Percentiles rank a stretch among this genome's conserved stretches.
Evolutionary conservation across 1,139 yeast species (phyloP).

Genomic region (Geotrichum europaeum): DNA sequence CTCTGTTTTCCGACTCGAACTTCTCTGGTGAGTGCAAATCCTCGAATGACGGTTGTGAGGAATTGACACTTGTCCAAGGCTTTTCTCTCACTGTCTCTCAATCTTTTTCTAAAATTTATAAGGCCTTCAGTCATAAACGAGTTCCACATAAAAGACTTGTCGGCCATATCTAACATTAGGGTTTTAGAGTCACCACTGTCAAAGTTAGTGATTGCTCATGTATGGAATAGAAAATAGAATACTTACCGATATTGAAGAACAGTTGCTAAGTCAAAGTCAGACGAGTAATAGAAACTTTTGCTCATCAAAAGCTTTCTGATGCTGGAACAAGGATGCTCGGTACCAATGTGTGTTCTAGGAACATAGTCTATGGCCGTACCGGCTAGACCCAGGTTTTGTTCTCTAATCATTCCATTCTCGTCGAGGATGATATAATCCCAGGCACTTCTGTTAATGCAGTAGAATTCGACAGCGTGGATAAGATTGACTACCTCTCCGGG

Average conservation of each 20-base stretch:
- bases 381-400: slow-evolving; percentile 22
- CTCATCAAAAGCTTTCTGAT: slow-evolving; percentile 61
- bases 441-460: slow-evolving; percentile 59
- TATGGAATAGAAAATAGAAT: background rate
- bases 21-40: slow-evolving; percentile 76
- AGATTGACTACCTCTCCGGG: slow-evolving; percentile 73
- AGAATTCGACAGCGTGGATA: slow-evolving; percentile 78
- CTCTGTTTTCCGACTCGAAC: slow-evolving; percentile 44
- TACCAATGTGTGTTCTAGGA: slow-evolving; percentile 26
- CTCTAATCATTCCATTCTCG: slow-evolving; percentile 55
- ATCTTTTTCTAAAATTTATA: slow-evolving; percentile 62
- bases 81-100: slow-evolving; percentile 53
- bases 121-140: slow-evolving; percentile 83
- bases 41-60: slow-evolving; percentile 85
- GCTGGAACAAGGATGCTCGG: slow-evolving; percentile 78
- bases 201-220: slow-evolving; percentile 30
- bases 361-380: slow-evolving; percentile 24
- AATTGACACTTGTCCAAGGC: slow-evolving; percentile 70
- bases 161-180: slow-evolving; percentile 41
- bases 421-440: slow-evolving; percentile 79
- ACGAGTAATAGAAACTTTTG: slow-evolving; percentile 88
- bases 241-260: slow-evolving; percentile 52
- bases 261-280: slow-evolving; percentile 86
- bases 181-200: slow-evolving; percentile 44
- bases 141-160: slow-evolving; percentile 95